Evolutionary conservation across 164 flowering plant genomes (phyloP).

Genomic region (Vitis rupestris): DNA sequence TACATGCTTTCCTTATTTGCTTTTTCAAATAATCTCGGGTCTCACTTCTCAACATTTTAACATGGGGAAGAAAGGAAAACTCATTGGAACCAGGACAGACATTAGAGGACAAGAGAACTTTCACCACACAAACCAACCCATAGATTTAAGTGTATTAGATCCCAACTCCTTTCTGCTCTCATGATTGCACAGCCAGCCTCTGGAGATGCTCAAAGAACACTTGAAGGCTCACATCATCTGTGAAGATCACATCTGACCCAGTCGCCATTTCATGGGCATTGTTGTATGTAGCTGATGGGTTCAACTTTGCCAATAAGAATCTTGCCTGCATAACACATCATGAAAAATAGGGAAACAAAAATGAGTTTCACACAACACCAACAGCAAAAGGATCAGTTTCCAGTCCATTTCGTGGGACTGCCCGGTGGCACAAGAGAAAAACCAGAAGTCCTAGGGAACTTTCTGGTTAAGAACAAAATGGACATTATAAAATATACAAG

Average conservation of each 20-base stretch:
- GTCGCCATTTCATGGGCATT: constrained; percentile 65
- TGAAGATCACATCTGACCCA: constrained; percentile 90
- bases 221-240: constrained; percentile 93
- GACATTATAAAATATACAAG: too few relatives aligned
- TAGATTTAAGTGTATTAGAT: not conserved
- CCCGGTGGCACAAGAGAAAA: not conserved
- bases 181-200: constrained; percentile 85
- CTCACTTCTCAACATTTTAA: constrained; percentile 5
- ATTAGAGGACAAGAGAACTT: constrained; percentile 3
- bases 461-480: too few relatives aligned
- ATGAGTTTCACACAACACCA: not conserved
- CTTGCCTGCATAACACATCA: constrained; percentile 57
- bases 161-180: constrained; percentile 15
- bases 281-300: constrained; percentile 89
- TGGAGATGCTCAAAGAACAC: constrained; percentile 97
- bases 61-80: constrained; percentile 22
- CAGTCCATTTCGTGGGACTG: too few relatives aligned
- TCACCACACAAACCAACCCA: constrained; percentile 4
- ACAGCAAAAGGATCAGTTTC: too few relatives aligned
- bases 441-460: not conserved
- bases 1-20: constrained; percentile 10
- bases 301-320: constrained; percentile 81
- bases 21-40: constrained; percentile 12
- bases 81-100: not conserved
- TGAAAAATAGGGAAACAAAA: not conserved